These are phyloP conservation scores for Zelopaecilomyces penicillatus DNA, from an alignment of 2,329 filamentous ascomycete species.

Conservation along the genomic window DNA sequence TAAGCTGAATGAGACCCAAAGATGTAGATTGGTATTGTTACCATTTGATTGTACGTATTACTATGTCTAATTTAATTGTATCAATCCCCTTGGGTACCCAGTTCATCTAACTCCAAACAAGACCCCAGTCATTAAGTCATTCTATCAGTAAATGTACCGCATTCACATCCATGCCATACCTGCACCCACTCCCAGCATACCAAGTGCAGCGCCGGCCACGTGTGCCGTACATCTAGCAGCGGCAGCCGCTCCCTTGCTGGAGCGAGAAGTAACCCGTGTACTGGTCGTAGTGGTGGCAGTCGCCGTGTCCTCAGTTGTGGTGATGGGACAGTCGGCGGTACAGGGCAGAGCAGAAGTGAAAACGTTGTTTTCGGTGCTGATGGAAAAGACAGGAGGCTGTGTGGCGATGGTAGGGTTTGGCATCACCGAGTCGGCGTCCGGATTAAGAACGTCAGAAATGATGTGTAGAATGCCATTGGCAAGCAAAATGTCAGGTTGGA, in stretches of 20 bases:
- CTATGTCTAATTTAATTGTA: too few relatives aligned
- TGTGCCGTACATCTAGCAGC: constrained; percentile 18
- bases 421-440: constrained; percentile 23
- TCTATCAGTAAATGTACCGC: too few relatives aligned
- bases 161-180: constrained; percentile 18
- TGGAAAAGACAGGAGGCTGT: constrained; percentile 44
- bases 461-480: constrained; percentile 52
- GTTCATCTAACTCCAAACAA: too few relatives aligned
- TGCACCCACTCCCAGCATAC: constrained; percentile 20
- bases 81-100: too few relatives aligned
- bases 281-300: constrained; percentile 14
- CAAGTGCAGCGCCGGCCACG: constrained; percentile 20
- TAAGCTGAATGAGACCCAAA: too few relatives aligned
- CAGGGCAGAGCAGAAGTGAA: constrained; percentile 38
- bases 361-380: constrained; percentile 35
- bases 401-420: constrained; percentile 31
- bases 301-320: constrained; percentile 15
- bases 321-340: constrained; percentile 29
- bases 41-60: too few relatives aligned
- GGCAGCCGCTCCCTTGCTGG: constrained; percentile 14
- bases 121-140: too few relatives aligned
- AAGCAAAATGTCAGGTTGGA: constrained; percentile 44
- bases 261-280: constrained; percentile 14
- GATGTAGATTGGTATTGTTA: too few relatives aligned
- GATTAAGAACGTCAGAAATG: constrained; percentile 45